A percentile compares a stretch with the other conserved stretches of the same genome.
These are phyloP conservation scores for Diaporthe capsici DNA, from an alignment of 2,329 filamentous ascomycete species.

Conservation along the genomic window DNA sequence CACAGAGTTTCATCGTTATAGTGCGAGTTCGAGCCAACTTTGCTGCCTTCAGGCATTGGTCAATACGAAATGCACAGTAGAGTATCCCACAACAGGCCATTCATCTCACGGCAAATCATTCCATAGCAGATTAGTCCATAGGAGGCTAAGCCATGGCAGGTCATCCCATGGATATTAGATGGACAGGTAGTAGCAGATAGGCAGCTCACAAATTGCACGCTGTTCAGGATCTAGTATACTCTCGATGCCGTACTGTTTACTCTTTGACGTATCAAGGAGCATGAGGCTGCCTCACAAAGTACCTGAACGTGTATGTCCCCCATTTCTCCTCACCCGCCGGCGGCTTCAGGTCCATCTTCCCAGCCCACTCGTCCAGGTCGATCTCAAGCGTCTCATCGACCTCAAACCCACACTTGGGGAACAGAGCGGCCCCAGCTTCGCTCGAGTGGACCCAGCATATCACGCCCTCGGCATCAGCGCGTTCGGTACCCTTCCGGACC, in stretches of 20 bases:
- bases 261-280: neutral
- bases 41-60: too few relatives aligned
- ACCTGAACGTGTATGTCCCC: conserved; percentile 53
- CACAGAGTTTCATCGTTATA: too few relatives aligned
- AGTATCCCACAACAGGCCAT: too few relatives aligned
- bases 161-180: too few relatives aligned
- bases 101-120: too few relatives aligned
- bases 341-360: conserved; percentile 41
- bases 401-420: conserved; percentile 50
- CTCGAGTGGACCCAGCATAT: conserved; percentile 55
- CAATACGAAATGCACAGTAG: too few relatives aligned
- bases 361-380: conserved; percentile 52
- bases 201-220: neutral
- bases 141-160: too few relatives aligned
- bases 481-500: conserved; percentile 51
- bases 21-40: too few relatives aligned
- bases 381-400: conserved; percentile 50
- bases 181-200: neutral
- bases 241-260: neutral
- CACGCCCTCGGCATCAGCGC: conserved; percentile 48
- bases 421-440: conserved; percentile 49
- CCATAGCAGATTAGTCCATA: too few relatives aligned
- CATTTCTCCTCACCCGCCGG: conserved; percentile 48
- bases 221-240: too few relatives aligned
- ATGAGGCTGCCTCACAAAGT: conserved; percentile 47